phyloP scores from a whole-genome alignment of 345 rosid genomes.

The Heritiera fomes region DNA sequence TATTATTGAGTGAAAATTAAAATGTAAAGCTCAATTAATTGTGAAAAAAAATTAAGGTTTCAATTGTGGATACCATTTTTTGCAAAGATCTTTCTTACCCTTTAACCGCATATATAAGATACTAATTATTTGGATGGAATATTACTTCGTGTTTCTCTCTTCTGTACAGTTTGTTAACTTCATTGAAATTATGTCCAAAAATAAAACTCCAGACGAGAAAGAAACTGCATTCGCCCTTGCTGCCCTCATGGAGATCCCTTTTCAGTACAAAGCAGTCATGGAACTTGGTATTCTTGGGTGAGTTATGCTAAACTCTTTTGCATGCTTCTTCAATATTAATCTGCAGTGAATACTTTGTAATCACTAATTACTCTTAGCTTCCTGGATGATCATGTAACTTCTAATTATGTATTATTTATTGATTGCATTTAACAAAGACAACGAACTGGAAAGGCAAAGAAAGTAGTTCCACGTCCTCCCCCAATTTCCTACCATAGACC shows the following conservation, averaged over 20 bases:
- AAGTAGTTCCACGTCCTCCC: slow-evolving; percentile 64
- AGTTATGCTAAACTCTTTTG: slow-evolving; percentile 11
- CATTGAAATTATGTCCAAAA: slow-evolving; percentile 64
- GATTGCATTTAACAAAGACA: slow-evolving; percentile 37
- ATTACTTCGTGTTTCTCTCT: background rate
- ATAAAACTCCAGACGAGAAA: slow-evolving; percentile 43
- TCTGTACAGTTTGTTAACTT: slow-evolving; percentile 76
- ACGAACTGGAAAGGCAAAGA: slow-evolving; percentile 47
- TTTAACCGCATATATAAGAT: background rate
- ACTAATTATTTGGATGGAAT: too few relatives aligned
- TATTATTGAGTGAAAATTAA: too few relatives aligned
- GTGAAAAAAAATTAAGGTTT: too few relatives aligned
- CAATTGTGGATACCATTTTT: too few relatives aligned
- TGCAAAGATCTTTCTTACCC: too few relatives aligned
- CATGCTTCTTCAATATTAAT: background rate
- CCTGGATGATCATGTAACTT: too few relatives aligned
- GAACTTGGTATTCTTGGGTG: slow-evolving; percentile 73
- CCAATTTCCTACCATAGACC: slow-evolving; percentile 47
- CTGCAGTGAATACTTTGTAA: too few relatives aligned
- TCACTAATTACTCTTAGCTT: too few relatives aligned
- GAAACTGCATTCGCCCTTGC: slow-evolving; percentile 90
- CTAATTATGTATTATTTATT: background rate
- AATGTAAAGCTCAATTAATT: too few relatives aligned
- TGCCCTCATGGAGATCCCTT: slow-evolving; percentile 88
- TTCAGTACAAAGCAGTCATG: slow-evolving; percentile 69